Evolutionary conservation across 352 stramenopile genomes (phyloP), one percentile per base, ranked within the genome.

Genomic region (Globisporangium takayamanum): DNA sequence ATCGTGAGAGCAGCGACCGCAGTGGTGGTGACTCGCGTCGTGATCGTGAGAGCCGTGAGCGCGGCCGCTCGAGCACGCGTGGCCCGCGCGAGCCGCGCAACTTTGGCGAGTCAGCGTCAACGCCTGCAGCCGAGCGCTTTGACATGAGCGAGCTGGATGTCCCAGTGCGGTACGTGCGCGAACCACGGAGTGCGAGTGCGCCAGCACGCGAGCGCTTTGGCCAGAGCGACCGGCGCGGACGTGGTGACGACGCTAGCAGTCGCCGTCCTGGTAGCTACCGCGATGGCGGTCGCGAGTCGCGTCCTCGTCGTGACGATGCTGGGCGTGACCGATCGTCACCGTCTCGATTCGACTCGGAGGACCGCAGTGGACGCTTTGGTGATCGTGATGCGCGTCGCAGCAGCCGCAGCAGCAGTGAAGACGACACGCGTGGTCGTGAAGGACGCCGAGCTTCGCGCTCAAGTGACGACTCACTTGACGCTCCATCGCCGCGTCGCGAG

Each of bases 61-160:
- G 26, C 26, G 14, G 18, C 41, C 50, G 18, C 30, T 51, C 41
- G 39, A 58, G 39, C 26, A 50, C 20, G 26, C 18, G 44, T 18
- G 46, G 55, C 5, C 47, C 46, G 20, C 50, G 57, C 16, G 41
- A 56, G 33, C 57, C 57, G 8, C 50, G 57, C 41, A 63, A 63
- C 57, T 63, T 63, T 53, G 57, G 57, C 30, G 57, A 63, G 30
- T 58, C 50, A 3, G 33, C 39, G n/a, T 56, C 42, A 26, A 58
- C 50, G 1, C 57, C 57, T 4, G 28, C 39, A 28, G 26, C 18
- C 22, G 57, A 63, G 50, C 57, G 57, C 42, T 63, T 58, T 46
- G 41, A 58, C 50, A 51, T 59, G 51, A 41, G 42, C 18, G 42
- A 55, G 42, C 45, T 46, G 10, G 36, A 51, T 7, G 37, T 45